Percentiles rank a stretch among this genome's conserved stretches.
phyloP scores from a whole-genome alignment of 768 basidiomycete genomes.

The Mycena indigotica region DNA sequence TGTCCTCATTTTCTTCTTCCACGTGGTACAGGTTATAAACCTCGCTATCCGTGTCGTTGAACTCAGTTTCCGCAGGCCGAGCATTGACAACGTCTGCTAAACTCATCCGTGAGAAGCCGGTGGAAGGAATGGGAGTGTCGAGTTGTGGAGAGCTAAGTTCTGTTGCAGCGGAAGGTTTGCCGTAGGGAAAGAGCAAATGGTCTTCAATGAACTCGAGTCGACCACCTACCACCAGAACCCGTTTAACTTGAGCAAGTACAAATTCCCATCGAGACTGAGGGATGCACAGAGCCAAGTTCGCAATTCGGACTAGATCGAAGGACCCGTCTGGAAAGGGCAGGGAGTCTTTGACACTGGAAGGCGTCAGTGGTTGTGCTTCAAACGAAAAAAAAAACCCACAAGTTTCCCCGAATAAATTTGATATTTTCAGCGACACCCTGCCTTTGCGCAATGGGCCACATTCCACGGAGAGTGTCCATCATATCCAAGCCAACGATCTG shows the following conservation, averaged over 20 bases:
- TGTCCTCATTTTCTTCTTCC: constrained; percentile 19
- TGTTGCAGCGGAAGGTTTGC: constrained; percentile 19
- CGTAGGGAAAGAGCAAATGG: constrained; percentile 46
- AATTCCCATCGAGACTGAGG: constrained; percentile 48
- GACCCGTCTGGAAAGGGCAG: constrained; percentile 50
- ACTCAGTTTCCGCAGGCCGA: neutral
- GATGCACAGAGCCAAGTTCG: constrained; percentile 46
- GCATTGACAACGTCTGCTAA: constrained; percentile 15
- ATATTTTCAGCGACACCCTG: constrained; percentile 24
- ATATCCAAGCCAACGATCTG: constrained; percentile 38
- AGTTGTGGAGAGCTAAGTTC: constrained; percentile 1
- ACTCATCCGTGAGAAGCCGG: constrained; percentile 17
- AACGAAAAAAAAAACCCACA: constrained; percentile 18
- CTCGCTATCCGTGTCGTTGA: constrained; percentile 17
- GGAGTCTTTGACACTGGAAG: constrained; percentile 39
- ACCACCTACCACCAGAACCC: constrained; percentile 51
- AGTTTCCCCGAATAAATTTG: constrained; percentile 27
- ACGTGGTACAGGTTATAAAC: constrained; percentile 19
- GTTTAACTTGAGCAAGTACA: constrained; percentile 46
- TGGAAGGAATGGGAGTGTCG: constrained; percentile 12
- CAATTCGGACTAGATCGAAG: constrained; percentile 60
- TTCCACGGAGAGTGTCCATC: constrained; percentile 24
- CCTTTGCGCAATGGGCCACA: constrained; percentile 20
- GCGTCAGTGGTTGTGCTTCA: neutral
- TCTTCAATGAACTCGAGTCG: constrained; percentile 58